phyloP scores from a whole-genome alignment of 2,329 filamentous ascomycete genomes.

The Claviceps spartinae region DNA sequence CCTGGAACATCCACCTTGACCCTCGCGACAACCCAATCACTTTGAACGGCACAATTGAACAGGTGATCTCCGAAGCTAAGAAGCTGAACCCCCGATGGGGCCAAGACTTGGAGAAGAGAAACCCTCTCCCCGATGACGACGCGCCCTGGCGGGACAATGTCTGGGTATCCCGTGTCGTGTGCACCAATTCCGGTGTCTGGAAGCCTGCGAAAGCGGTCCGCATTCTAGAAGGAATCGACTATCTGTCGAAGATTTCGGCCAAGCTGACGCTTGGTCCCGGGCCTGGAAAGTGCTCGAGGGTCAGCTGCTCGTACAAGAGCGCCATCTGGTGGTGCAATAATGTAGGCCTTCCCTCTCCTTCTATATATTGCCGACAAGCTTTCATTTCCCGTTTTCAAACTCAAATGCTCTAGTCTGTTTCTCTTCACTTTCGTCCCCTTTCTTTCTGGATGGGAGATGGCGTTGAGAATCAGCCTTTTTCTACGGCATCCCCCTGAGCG shows the following conservation, averaged over 20 bases:
- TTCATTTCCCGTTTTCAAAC: too few species aligned
- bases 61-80: not conserved
- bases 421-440: too few species aligned
- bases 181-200: not conserved
- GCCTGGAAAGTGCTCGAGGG: not conserved
- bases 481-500: too few species aligned
- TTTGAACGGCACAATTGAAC: not conserved
- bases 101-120: not conserved
- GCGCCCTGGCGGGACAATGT: not conserved
- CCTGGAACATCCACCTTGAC: not conserved
- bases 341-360: not conserved
- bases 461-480: too few species aligned
- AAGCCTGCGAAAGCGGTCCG: not conserved
- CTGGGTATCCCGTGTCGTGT: not conserved
- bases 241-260: not conserved
- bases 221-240: not conserved
- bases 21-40: not conserved
- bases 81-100: not conserved
- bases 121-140: not conserved
- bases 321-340: conserved; percentile 5
- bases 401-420: too few species aligned
- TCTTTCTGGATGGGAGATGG: too few species aligned
- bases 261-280: not conserved
- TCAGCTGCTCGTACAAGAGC: not conserved
- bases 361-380: not conserved